Evolutionary conservation across 768 basidiomycete species (phyloP).

Genomic region (Mycena haematopus): DNA sequence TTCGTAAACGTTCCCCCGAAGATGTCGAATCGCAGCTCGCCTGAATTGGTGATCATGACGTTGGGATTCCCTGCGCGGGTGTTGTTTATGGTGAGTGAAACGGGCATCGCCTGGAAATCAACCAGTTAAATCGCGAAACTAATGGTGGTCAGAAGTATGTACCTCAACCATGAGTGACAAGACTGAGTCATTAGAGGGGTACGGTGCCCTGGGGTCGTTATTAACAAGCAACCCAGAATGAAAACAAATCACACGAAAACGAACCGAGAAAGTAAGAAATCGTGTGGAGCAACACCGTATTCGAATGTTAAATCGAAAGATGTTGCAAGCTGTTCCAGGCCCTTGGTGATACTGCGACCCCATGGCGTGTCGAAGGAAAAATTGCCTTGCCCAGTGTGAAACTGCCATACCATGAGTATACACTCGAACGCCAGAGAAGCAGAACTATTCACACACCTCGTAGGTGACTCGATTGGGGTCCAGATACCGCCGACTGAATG

Average conservation of each 20-base stretch:
- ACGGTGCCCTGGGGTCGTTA: constrained; percentile 54
- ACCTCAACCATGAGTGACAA: constrained; percentile 55
- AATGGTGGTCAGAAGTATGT: too few relatives aligned
- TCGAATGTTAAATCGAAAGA: constrained; percentile 65
- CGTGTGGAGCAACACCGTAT: constrained; percentile 78
- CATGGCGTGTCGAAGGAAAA: constrained; percentile 63
- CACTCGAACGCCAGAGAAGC: too few relatives aligned
- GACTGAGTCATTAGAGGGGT: constrained; percentile 64
- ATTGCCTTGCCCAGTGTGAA: constrained; percentile 63
- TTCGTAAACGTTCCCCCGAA: constrained; percentile 75
- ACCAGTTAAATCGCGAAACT: too few relatives aligned
- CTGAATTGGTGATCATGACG: constrained; percentile 70
- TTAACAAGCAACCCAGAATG: background rate
- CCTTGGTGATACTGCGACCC: constrained; percentile 60
- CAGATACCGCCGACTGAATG: constrained; percentile 41
- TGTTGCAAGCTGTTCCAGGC: constrained; percentile 57
- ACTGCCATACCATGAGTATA: constrained; percentile 38
- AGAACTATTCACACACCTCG: constrained; percentile 37
- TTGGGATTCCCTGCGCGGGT: constrained; percentile 63
- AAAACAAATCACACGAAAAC: constrained; percentile 26
- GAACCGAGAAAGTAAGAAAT: constrained; percentile 71
- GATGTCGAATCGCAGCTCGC: constrained; percentile 69
- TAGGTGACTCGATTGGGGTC: constrained; percentile 82
- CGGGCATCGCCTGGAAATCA: constrained; percentile 41
- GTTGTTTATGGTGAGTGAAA: constrained; percentile 67